phyloP scores from a whole-genome alignment of 345 rosid genomes.

The Stellera chamaejasme region DNA sequence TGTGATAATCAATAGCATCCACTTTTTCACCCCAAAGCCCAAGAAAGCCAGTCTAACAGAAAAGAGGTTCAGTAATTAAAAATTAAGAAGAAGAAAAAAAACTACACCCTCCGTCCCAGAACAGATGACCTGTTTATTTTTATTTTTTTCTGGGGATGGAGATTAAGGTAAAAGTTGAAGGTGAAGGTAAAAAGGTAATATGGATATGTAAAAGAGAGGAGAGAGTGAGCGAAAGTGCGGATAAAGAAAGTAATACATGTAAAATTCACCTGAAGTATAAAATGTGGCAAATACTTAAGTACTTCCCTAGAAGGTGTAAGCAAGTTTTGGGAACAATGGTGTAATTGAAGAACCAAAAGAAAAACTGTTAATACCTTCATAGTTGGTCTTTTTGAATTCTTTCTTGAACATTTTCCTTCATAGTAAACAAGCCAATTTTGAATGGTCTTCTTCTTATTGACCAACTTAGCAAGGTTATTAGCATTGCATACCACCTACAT shows the following conservation, averaged over 20 bases:
- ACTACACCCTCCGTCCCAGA: background rate
- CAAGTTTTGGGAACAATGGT: too few relatives aligned
- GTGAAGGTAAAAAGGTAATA: too few relatives aligned
- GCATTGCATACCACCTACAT: slow-evolving; percentile 77
- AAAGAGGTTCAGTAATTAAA: slow-evolving; percentile 1
- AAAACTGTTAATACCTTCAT: slow-evolving; percentile 43
- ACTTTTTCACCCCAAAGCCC: slow-evolving; percentile 72
- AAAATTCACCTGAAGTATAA: too few relatives aligned
- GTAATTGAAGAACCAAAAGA: too few relatives aligned
- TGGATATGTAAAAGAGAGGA: too few relatives aligned
- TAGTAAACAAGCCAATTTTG: slow-evolving; percentile 89
- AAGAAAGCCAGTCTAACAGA: slow-evolving; percentile 75
- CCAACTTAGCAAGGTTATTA: slow-evolving; percentile 76
- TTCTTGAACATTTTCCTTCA: slow-evolving; percentile 58
- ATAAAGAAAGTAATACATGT: too few relatives aligned
- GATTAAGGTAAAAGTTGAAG: too few relatives aligned
- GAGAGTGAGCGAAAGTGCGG: too few relatives aligned
- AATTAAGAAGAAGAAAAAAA: slow-evolving; percentile 2
- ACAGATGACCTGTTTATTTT: too few relatives aligned
- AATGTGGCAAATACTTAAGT: too few relatives aligned
- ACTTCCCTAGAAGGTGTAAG: too few relatives aligned
- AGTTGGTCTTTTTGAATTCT: slow-evolving; percentile 36
- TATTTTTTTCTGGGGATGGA: too few relatives aligned
- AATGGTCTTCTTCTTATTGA: slow-evolving; percentile 47
- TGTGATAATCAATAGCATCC: slow-evolving; percentile 66